Percentiles rank a stretch among this genome's conserved stretches.
Evolutionary conservation across 345 rosid genomes (phyloP).

Genomic region (Heritiera fomes): DNA sequence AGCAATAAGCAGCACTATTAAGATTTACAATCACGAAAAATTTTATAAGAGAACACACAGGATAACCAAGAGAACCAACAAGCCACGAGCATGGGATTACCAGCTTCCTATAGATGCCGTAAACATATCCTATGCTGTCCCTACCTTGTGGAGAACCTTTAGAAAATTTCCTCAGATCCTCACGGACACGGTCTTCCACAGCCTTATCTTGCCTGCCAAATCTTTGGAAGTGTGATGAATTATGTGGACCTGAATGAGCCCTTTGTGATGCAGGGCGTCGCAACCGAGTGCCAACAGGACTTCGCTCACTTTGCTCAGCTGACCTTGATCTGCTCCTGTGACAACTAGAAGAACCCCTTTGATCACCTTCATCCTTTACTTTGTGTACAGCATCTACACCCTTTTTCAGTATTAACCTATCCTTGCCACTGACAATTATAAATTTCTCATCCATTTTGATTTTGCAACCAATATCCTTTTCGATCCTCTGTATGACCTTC

Average conservation of each 20-base stretch:
- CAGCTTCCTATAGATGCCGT: conserved; percentile 59
- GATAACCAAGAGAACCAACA: conserved; percentile 9
- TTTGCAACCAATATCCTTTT: conserved; percentile 84
- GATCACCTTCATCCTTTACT: conserved; percentile 71
- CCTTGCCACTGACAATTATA: conserved; percentile 92
- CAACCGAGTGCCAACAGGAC: conserved; percentile 63
- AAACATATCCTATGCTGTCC: conserved; percentile 76
- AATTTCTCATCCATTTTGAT: conserved; percentile 93
- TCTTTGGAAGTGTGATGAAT: conserved; percentile 62
- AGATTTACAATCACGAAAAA: conserved; percentile 24
- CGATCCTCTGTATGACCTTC: conserved; percentile 75
- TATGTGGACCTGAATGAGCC: conserved; percentile 55
- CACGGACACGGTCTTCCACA: conserved; percentile 65
- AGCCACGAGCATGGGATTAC: conserved; percentile 49
- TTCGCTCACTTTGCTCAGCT: conserved; percentile 54
- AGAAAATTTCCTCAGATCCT: conserved; percentile 63
- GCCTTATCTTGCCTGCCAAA: conserved; percentile 72
- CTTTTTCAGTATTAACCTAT: conserved; percentile 80
- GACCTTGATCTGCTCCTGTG: conserved; percentile 87
- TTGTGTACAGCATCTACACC: conserved; percentile 98
- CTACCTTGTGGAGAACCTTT: conserved; percentile 99
- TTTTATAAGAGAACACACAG: conserved; percentile 20
- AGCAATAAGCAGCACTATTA: conserved; percentile 44
- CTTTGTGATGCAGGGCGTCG: conserved; percentile 69
- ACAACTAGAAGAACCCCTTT: conserved; percentile 61